Conservation (phyloP, 108 stramenopile genomes). For the Pseudonitzschia delicatissima region DNA sequence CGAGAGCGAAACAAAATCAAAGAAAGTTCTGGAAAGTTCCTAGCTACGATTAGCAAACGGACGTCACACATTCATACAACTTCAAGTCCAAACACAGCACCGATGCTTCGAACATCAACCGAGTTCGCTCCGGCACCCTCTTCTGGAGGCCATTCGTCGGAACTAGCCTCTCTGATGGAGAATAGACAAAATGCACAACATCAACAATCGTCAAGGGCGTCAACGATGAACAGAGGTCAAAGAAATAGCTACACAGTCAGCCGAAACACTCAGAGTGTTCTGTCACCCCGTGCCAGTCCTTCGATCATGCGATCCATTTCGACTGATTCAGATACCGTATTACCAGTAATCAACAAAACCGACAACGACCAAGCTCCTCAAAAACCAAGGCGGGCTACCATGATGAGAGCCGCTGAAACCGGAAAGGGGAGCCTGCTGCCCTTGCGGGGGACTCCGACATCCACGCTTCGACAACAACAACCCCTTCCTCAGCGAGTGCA, state of each 20-base stretch:
- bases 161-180: not conserved
- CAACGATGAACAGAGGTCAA: not conserved
- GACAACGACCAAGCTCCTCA: slow-evolving; percentile 11
- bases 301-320: too few relatives aligned
- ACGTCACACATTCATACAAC: too few relatives aligned
- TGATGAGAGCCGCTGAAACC: slow-evolving; percentile 25
- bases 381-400: slow-evolving; percentile 12
- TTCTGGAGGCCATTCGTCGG: not conserved
- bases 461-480: not conserved
- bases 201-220: not conserved
- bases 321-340: too few relatives aligned
- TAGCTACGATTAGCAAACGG: too few relatives aligned
- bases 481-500: slow-evolving; percentile 9
- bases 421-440: slow-evolving; percentile 23
- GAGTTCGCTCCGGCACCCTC: not conserved
- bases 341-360: not conserved
- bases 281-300: not conserved
- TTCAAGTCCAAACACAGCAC: not conserved
- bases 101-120: not conserved
- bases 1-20: too few relatives aligned
- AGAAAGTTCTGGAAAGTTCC: too few relatives aligned
- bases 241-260: not conserved
- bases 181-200: not conserved
- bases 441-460: not conserved
- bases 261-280: not conserved